Evolutionary conservation across 495 filamentous ascomycete species (phyloP).

Genomic region (Podospora appendiculata): DNA sequence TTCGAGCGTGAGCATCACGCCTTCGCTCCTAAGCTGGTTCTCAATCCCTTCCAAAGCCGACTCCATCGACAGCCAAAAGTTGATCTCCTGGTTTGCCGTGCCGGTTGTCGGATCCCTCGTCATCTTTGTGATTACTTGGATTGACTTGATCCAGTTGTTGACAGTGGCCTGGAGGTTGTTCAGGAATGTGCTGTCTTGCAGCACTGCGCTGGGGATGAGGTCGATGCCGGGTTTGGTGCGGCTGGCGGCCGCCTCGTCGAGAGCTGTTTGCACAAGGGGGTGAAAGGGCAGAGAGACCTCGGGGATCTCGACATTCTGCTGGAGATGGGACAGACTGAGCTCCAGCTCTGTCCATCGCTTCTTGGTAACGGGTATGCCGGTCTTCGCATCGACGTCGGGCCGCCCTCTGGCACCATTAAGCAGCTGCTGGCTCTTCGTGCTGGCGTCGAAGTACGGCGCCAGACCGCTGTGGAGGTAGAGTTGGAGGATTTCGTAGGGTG

Average conservation of each 20-base stretch:
- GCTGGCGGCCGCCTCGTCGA: slow-evolving; percentile 63
- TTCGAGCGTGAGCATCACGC: slow-evolving; percentile 86
- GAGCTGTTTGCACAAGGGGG: slow-evolving; percentile 73
- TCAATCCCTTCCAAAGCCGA: slow-evolving; percentile 84
- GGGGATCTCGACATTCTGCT: slow-evolving; percentile 97
- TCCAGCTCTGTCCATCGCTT: slow-evolving; percentile 92
- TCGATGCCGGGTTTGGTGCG: slow-evolving; percentile 64
- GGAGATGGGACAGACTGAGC: slow-evolving; percentile 77
- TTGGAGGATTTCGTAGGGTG: slow-evolving; percentile 87
- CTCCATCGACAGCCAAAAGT: slow-evolving; percentile 97
- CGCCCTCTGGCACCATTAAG: slow-evolving; percentile 56
- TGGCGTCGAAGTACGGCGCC: slow-evolving; percentile 92
- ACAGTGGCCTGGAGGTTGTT: slow-evolving; percentile 91
- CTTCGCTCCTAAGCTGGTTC: slow-evolving; percentile 75
- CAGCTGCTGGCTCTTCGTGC: slow-evolving; percentile 73
- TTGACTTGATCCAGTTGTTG: slow-evolving; percentile 96
- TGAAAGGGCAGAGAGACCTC: slow-evolving; percentile 78
- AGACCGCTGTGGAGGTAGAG: slow-evolving; percentile 80
- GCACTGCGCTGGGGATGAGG: slow-evolving; percentile 58
- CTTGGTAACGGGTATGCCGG: slow-evolving; percentile 91
- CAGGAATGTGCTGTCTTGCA: slow-evolving; percentile 81
- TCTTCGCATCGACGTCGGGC: slow-evolving; percentile 80
- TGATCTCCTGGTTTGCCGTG: slow-evolving; percentile 92
- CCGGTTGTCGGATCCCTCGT: slow-evolving; percentile 80
- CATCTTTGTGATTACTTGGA: slow-evolving; percentile 94